phyloP scores from a whole-genome alignment of 2,329 filamentous ascomycete genomes.

The Sarocladiaceae sp. region DNA sequence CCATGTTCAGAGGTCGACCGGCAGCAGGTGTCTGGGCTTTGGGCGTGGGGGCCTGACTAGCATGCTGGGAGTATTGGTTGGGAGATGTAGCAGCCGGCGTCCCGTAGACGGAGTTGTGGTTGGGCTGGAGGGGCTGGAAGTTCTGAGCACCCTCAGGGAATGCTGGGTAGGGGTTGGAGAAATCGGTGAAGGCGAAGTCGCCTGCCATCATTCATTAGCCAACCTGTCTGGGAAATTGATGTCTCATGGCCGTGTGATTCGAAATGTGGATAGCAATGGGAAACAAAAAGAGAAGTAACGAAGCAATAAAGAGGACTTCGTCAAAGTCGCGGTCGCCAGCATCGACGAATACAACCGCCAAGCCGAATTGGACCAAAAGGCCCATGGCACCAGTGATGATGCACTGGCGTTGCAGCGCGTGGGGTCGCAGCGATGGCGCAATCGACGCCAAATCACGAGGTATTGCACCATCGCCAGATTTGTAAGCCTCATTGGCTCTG shows the following conservation, averaged over 20 bases:
- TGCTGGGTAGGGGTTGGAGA: constrained; percentile 45
- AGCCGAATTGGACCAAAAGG: background rate
- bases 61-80: constrained; percentile 27
- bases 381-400: background rate
- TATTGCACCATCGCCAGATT: constrained; percentile 54
- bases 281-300: background rate
- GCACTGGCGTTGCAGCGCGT: background rate
- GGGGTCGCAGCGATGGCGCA: constrained; percentile 8
- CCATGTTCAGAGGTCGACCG: constrained; percentile 48
- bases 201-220: constrained; percentile 42
- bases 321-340: too few species aligned
- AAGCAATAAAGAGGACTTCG: background rate
- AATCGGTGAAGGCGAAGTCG: constrained; percentile 52
- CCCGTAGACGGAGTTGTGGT: constrained; percentile 38
- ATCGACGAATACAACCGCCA: background rate
- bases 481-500: constrained; percentile 28
- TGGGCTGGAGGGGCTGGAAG: constrained; percentile 49
- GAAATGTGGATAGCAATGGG: background rate
- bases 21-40: constrained; percentile 23
- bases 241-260: background rate
- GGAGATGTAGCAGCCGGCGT: constrained; percentile 15
- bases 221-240: background rate
- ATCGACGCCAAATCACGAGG: constrained; percentile 43
- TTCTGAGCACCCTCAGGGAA: constrained; percentile 33
- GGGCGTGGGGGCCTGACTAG: constrained; percentile 10